A percentile compares a stretch with the other conserved stretches of the same genome.
phyloP scores from a whole-genome alignment of 306 rosid species.

The Elaeagnus macrophylla region DNA sequence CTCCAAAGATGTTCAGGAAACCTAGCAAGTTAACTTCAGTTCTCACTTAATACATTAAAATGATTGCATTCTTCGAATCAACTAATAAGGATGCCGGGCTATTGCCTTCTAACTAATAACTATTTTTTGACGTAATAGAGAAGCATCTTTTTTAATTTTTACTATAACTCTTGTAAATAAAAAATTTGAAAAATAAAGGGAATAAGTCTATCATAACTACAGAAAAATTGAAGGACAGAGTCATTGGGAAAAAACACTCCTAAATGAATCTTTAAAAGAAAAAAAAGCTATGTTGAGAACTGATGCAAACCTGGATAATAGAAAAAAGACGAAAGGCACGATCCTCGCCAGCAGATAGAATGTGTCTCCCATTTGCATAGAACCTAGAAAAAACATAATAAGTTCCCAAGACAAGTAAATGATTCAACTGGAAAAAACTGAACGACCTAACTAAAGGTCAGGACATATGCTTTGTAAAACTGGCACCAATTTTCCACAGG shows the following conservation, averaged over 20 bases:
- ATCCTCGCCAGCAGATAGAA: conserved; percentile 96
- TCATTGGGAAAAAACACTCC: not conserved
- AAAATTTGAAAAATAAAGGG: not conserved
- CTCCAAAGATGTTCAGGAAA: too few relatives aligned
- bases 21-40: too few relatives aligned
- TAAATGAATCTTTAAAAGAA: not conserved
- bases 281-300: not conserved
- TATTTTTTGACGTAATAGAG: too few relatives aligned
- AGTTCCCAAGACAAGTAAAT: conserved; percentile 4
- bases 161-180: not conserved
- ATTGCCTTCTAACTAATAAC: too few relatives aligned
- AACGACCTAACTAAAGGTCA: not conserved
- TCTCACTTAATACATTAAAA: too few relatives aligned
- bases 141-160: not conserved
- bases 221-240: not conserved
- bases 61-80: too few relatives aligned
- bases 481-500: not conserved
- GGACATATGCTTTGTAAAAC: not conserved
- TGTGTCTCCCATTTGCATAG: conserved; percentile 94
- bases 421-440: not conserved
- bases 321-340: conserved; percentile 96
- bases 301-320: conserved; percentile 60
- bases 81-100: too few relatives aligned
- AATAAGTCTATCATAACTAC: not conserved
- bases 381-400: conserved; percentile 45